Base-by-base conservation (phyloP, 805 yeast species). In the Kuraishia ogatae region DNA sequence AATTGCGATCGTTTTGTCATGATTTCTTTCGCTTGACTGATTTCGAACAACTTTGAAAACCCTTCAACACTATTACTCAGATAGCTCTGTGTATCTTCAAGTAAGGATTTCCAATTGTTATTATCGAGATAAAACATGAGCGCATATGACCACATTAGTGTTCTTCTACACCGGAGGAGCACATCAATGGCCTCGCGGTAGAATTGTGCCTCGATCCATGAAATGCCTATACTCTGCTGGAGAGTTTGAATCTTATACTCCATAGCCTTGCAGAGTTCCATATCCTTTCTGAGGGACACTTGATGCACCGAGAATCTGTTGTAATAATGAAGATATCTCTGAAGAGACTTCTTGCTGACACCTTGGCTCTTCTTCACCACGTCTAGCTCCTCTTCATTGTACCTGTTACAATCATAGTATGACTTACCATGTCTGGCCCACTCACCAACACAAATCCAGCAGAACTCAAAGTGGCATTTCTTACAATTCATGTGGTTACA, bases 401-500 rank as follows among this genome's bases (percentile, higher is more conserved):
- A 87, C 53, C 82, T 71, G 57, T 80, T 82, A 46, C 98, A 93
- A 56, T 82, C 80, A 68, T 82, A 91, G 69, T 75, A 82, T 49
- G 74, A 71, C 28, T 77, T 73, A 2, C 82, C 83, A 70, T 93
- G 98, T 17, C 70, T 70, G 0, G 66, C 63, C 99, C 99, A 93
- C 39, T 74, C 79, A 2, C 84, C 84, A 58, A 81, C 66, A 69
- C 99, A 94, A 47, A 92, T 83, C 99, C 99, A 94, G 69, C 99
- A 94, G 65, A 91, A 94, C 66, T 92, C 89, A 66, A 81, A 70
- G 13, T 67, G 65, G 68, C 99, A 94, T 56, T 82, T 84, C 2
- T 80, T 74, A 68, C 99, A 94, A 1, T 83, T 79, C 97, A 94
- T 93, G 70, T 94, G 99, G 69, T 93, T 93, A 71, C 99, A 94